phyloP scores from a whole-genome alignment of 345 rosid genomes.

The Salix viminalis region DNA sequence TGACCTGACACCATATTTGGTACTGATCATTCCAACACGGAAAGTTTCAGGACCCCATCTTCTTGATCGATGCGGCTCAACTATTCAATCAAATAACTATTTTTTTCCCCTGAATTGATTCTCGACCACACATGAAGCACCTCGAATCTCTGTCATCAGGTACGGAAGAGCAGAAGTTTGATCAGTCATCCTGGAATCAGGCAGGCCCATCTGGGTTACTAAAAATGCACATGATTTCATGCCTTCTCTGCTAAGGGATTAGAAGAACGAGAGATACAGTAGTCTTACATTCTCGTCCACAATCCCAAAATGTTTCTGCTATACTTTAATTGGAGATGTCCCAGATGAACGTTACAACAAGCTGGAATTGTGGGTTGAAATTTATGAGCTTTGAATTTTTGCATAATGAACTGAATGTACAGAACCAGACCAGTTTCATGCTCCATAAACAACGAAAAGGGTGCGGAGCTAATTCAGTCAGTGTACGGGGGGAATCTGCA shows the following conservation, averaged over 20 bases:
- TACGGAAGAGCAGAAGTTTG: not conserved
- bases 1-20: not conserved
- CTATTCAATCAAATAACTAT: no score
- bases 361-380: not conserved
- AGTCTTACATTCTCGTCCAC: not conserved
- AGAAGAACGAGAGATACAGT: not conserved
- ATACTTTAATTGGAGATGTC: not conserved
- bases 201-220: not conserved
- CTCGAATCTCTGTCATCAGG: not conserved
- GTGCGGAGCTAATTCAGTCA: not conserved
- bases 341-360: not conserved
- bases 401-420: not conserved
- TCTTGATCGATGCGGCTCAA: no score
- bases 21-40: no score
- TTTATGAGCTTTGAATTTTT: not conserved
- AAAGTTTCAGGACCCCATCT: no score
- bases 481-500: not conserved
- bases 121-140: not conserved
- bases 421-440: not conserved
- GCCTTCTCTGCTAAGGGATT: not conserved
- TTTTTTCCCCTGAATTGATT: not conserved
- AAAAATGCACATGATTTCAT: not conserved
- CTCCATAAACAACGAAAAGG: not conserved
- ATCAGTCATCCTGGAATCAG: not conserved
- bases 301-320: not conserved